Base-by-base conservation (phyloP, 2,329 filamentous ascomycete species). In the Huntiella bhutanensis region DNA sequence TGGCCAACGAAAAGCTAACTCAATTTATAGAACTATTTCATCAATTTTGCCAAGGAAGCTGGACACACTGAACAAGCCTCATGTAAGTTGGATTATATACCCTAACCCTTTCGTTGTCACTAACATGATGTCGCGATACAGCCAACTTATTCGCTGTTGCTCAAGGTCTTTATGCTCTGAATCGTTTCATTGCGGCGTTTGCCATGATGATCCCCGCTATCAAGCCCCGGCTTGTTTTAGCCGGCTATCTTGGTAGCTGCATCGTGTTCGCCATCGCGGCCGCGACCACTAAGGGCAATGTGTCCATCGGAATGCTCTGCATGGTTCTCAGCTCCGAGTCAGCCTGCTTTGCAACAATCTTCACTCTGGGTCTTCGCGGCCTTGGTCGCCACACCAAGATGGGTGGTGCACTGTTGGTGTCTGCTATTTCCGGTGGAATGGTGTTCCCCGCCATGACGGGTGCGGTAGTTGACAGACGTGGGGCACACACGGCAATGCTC, bases 311-410 rank as follows among this genome's bases (percentile, higher is more conserved):
- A 22, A 68, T 75, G 64, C 59, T 77, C n/a, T 69, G 64, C 49
- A 47, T 71, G 1, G 68, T 71, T 1, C 60, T 75, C 41, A 75
- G 72, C 60, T 73, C 71, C 57, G 71, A 71, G 57, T 68, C 64
- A 0, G 69, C 71, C 52, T 69, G 68, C 57, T 77, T 76, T 57
- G 69, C 72, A 1, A 73, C 70, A 36, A 75, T 75, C 52, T 71
- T 75, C 46, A 70, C 71, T 0, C 60, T 75, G 4, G 69, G 69
- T 0, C 71, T 76, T 57, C 64, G 70, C 8, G 72, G 71, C 1
- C 62, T 76, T 0, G 80, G 80, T 4, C 70, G 73, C 12, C 75
- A 84, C 61, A 80, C 75, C 28, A 82, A 83, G 64, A 69, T 77
- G 47, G 80, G 79, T 1, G 74, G 73, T 1, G 76, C 77, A 1